A percentile compares a stretch with the other conserved stretches of the same genome.
These are phyloP conservation scores for Tulasnella sp. DNA, from an alignment of 768 basidiomycete genomes.

Conservation along the genomic window DNA sequence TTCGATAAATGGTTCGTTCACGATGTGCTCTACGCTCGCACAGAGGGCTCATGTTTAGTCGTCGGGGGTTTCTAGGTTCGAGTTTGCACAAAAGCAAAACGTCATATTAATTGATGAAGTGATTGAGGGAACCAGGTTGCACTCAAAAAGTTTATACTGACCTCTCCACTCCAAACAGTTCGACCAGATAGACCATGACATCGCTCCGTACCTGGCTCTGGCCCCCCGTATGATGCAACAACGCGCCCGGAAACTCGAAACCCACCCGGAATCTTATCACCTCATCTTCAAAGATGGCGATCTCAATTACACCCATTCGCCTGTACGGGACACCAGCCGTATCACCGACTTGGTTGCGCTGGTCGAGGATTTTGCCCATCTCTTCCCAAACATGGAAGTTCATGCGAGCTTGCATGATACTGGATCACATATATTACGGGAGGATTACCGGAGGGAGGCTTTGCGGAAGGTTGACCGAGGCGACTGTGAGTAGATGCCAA, in stretches of 20 bases:
- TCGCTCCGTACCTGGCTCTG: not conserved
- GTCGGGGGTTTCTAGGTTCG: too few species aligned
- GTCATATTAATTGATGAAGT: slow-evolving; percentile 16
- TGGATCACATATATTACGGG: not conserved
- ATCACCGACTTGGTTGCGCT: not conserved
- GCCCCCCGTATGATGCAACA: not conserved
- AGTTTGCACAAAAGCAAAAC: not conserved
- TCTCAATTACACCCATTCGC: not conserved
- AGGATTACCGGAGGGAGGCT: not conserved
- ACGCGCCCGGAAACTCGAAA: not conserved
- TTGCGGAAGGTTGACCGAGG: not conserved
- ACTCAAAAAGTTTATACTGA: too few species aligned
- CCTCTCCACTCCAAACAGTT: slow-evolving; percentile 22
- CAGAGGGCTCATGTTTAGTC: slow-evolving; percentile 37
- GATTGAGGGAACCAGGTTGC: slow-evolving; percentile 15
- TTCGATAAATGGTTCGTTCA: slow-evolving; percentile 34
- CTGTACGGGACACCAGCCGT: not conserved
- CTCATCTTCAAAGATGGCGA: not conserved
- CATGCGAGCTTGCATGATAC: not conserved
- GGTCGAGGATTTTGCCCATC: not conserved
- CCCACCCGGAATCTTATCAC: not conserved
- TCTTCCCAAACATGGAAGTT: not conserved
- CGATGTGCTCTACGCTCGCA: not conserved
- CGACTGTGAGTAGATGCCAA: not conserved
- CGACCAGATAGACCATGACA: slow-evolving; percentile 24